Conservation (phyloP, 495 filamentous ascomycete genomes). For the Lentithecium fluviatile region DNA sequence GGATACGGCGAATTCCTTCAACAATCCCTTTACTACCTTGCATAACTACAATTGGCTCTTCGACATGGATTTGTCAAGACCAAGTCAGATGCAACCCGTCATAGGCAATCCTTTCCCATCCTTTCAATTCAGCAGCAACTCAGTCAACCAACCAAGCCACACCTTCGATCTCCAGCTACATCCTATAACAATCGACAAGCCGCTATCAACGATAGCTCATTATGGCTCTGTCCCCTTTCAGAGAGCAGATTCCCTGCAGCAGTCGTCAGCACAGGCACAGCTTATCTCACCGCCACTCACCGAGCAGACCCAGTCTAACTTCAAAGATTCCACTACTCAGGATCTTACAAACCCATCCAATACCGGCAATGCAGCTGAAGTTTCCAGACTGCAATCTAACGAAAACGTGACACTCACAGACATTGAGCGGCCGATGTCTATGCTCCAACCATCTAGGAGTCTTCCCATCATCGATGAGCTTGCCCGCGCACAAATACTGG, state of each 20-base stretch:
- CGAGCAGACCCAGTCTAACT: conserved; percentile 1
- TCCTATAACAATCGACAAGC: conserved; percentile 10
- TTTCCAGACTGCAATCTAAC: background rate
- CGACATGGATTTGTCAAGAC: conserved; percentile 39
- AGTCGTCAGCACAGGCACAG: background rate
- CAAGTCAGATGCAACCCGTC: conserved; percentile 7
- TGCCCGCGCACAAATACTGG: conserved; percentile 46
- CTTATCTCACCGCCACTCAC: conserved; percentile 24
- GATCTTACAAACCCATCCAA: background rate
- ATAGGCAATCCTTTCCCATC: conserved; percentile 11
- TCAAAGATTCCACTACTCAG: background rate
- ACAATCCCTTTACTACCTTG: conserved; percentile 57
- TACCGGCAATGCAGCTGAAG: no score
- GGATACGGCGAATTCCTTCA: conserved; percentile 54
- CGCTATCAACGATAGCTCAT: conserved; percentile 7
- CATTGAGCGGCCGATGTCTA: conserved; percentile 41
- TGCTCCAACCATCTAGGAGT: conserved; percentile 39
- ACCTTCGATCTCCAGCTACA: conserved; percentile 14
- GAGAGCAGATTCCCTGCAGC: conserved; percentile 15
- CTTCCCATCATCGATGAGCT: conserved; percentile 44
- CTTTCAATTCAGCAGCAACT: conserved; percentile 16
- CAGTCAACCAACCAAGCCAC: conserved; percentile 13
- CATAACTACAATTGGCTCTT: conserved; percentile 60
- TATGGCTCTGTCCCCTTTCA: conserved; percentile 16
- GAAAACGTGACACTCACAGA: background rate